phyloP scores from a whole-genome alignment of 495 filamentous ascomycete species.

The Neurospora sp. region DNA sequence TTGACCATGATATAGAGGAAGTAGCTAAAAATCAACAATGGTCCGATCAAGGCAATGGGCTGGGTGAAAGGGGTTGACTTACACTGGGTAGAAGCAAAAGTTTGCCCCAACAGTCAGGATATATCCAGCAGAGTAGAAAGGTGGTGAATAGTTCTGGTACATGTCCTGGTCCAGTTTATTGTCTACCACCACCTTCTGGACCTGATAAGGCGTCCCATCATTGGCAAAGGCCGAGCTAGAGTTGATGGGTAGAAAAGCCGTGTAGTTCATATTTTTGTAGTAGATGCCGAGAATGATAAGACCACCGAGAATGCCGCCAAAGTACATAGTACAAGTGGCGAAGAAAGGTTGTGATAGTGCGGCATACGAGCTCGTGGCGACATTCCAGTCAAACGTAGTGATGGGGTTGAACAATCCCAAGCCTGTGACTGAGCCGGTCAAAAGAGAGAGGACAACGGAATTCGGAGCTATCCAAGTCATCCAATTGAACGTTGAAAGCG shows the following conservation, averaged over 20 bases:
- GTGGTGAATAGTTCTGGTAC: slow-evolving; percentile 48
- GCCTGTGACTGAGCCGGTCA: slow-evolving; percentile 18
- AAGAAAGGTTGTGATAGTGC: slow-evolving; percentile 28
- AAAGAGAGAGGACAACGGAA: slow-evolving; percentile 21
- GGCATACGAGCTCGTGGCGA: slow-evolving; percentile 20
- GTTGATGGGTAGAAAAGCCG: slow-evolving; percentile 44
- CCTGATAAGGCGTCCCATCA: slow-evolving; percentile 39
- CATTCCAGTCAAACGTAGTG: slow-evolving; percentile 27
- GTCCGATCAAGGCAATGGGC: not conserved
- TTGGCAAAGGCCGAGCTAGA: slow-evolving; percentile 43
- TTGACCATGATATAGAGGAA: slow-evolving; percentile 47
- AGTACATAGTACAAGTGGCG: slow-evolving; percentile 19
- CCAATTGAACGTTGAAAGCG: slow-evolving; percentile 29
- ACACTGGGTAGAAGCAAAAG: slow-evolving; percentile 46
- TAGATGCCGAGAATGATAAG: slow-evolving; percentile 42
- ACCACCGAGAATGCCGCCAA: slow-evolving; percentile 13
- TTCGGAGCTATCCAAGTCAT: slow-evolving; percentile 31
- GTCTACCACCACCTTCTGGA: slow-evolving; percentile 39
- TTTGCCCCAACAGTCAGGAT: slow-evolving; percentile 46
- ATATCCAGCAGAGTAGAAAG: slow-evolving; percentile 53
- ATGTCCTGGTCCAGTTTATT: slow-evolving; percentile 38
- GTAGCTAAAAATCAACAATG: slow-evolving; percentile 10
- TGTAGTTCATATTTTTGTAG: slow-evolving; percentile 40
- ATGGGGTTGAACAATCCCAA: slow-evolving; percentile 24
- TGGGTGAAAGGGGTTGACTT: not conserved